phyloP scores from a whole-genome alignment of 768 basidiomycete species.

The Arthromyces matolae region DNA sequence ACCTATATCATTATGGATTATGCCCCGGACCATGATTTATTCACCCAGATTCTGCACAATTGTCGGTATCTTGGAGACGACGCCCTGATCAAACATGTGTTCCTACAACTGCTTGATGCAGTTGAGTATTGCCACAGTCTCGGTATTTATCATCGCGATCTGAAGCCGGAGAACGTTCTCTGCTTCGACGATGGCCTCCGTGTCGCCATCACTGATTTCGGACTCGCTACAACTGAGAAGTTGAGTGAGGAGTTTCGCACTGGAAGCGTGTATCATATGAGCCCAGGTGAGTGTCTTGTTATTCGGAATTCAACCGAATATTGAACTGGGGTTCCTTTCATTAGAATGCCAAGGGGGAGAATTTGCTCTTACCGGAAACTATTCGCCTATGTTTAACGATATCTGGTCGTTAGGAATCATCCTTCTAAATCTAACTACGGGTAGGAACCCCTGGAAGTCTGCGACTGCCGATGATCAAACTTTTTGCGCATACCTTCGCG shows the following conservation, averaged over 20 bases:
- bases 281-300: conserved; percentile 59
- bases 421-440: conserved; percentile 91
- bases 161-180: conserved; percentile 96
- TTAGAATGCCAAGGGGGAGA: conserved; percentile 86
- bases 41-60: conserved; percentile 81
- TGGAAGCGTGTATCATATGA: conserved; percentile 96
- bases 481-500: conserved; percentile 82
- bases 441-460: conserved; percentile 97
- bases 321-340: conserved; percentile 17
- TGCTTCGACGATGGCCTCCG: conserved; percentile 77
- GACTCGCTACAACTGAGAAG: conserved; percentile 86
- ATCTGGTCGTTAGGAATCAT: conserved; percentile 97
- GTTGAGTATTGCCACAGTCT: conserved; percentile 90
- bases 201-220: conserved; percentile 93
- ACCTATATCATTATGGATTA: conserved; percentile 94
- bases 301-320: background rate
- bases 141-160: conserved; percentile 93
- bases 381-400: conserved; percentile 88
- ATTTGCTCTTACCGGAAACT: conserved; percentile 60
- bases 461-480: conserved; percentile 82
- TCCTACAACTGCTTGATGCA: conserved; percentile 91
- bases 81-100: conserved; percentile 81
- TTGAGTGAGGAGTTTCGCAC: conserved; percentile 88
- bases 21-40: conserved; percentile 87
- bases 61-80: conserved; percentile 83